Base-by-base conservation (phyloP, 805 yeast species). In the Spathaspora arborariae region DNA sequence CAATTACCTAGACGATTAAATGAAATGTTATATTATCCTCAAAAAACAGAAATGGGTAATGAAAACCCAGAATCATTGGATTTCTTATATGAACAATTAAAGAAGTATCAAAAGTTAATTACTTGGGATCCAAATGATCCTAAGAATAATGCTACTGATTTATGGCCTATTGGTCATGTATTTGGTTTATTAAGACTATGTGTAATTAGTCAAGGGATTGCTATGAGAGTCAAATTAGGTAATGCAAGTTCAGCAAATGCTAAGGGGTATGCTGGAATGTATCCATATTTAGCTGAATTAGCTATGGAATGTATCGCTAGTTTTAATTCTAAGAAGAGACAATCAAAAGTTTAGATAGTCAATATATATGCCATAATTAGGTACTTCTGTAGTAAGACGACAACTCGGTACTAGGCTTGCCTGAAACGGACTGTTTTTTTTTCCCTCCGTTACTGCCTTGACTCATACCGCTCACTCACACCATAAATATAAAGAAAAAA, bases 151-250 rank as follows among this genome's bases (percentile, higher is more conserved):
- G 75, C 81, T 1, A 45, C 57, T 5, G 68, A 65, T 34, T 60
- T 58, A 46, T 81, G 84, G 84, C 56, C 59, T 4, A 72, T 75
- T 40, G 85, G 84, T 1, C 70, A 65, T 11, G 81, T 79, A 2
- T 81, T 80, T 60, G 83, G 83, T 0, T 62, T 80, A 35, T 68
- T 78, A 34, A 63, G 86, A 19, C 66, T 80, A 16, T 69, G 77
- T 48, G 84, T 81, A 15, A 81, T 81, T 46, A 67, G 76, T 15
- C 87, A 81, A 51, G 87, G 87, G 2, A 79, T 81, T 42, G 81
- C 80, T 4, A 80, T 81, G 65, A 65, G 85, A 44, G 65, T 70
- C 1, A 64, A 68, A 9, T 62, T 68, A 43, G 84, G 84, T 9
- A 74, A 72, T 33, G 84, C 84, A 1, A 74, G 79, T 21, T 73